Evolutionary conservation across 805 yeast genomes (phyloP).

Genomic region (Hermanozyma aechmeae): DNA sequence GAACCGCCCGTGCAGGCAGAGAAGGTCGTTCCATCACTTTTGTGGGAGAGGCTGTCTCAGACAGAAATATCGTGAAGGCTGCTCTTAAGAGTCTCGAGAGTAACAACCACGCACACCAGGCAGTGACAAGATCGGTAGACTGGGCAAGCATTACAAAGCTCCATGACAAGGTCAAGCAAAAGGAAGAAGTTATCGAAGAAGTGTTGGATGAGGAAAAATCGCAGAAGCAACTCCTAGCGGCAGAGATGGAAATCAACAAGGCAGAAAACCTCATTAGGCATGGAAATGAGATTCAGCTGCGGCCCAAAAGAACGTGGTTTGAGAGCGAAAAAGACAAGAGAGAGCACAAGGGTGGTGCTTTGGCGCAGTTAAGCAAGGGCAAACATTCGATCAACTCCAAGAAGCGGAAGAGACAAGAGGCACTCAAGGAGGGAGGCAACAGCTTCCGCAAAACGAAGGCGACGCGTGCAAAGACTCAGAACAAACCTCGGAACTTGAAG

Average conservation of each 20-base stretch:
- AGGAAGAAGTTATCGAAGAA: constrained; percentile 57
- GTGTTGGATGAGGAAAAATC: constrained; percentile 80
- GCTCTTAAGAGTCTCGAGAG: constrained; percentile 63
- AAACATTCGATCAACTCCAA: constrained; percentile 55
- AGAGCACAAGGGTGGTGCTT: constrained; percentile 25
- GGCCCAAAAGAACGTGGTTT: constrained; percentile 98
- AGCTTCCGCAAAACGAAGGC: constrained; percentile 71
- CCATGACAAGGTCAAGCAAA: constrained; percentile 49
- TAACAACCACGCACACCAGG: constrained; percentile 39
- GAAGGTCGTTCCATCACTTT: constrained; percentile 88
- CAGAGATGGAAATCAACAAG: constrained; percentile 83
- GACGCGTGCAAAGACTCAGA: constrained; percentile 41
- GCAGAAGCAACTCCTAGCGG: constrained; percentile 77
- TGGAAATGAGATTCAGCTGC: constrained; percentile 70
- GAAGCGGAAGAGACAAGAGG: constrained; percentile 65
- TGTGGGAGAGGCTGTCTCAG: constrained; percentile 87
- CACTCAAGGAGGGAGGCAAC: constrained; percentile 43
- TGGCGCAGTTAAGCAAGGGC: constrained; percentile 34
- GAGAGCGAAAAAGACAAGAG: constrained; percentile 52
- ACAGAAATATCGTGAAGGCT: constrained; percentile 82
- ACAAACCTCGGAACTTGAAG: constrained; percentile 10
- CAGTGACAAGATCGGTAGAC: constrained; percentile 84
- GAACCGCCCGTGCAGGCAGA: constrained; percentile 99
- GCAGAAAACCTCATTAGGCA: constrained; percentile 80
- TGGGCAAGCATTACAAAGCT: constrained; percentile 77